Evolutionary conservation across 192 early-diverging fungal genomes (phyloP), one percentile per base, ranked within the genome.

Genomic region (Coemansia sp.): DNA sequence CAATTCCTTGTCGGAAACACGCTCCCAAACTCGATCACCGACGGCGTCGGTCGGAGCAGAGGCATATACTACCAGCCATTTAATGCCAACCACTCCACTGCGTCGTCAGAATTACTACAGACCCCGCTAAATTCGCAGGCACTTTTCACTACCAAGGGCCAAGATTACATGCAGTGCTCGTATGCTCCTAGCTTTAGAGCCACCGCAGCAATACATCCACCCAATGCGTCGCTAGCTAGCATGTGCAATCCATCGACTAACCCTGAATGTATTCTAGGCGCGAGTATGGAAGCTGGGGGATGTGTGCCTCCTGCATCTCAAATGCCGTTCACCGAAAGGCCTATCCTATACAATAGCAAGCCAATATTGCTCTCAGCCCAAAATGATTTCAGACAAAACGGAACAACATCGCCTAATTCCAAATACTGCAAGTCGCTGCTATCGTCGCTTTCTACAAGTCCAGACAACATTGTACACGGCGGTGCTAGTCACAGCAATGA

Each of bases 111-210:
- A 51, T 9, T 23, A 26, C 23, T 51, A 8, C 25, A 26, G 21
- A 25, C 26, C 23, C 48, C 48, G 26, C 31, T 33, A 31, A 16
- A 26, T 34, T 18, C 29, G 29, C 51, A 53, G 26, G 10, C 25
- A 5, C 20, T 29, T 10, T 30, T 30, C 25, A 21, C 20, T 13
- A 12, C 29, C 9, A 30, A 26, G 20, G 20, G 20, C 48, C 48
- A 49, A 49, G 18, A 49, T 18, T 49, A 49, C 48, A 49, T 23
- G 48, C 48, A 49, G 26, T 20, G 23, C 26, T 29, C 29, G 55
- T 56, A 68, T 39, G 67, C 51, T 30, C 59, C 58, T 26, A 68
- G 59, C 23, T 35, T 68, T 28, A 61, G 67, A 57, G 49, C 67
- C 26, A 53, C 67, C 3, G 59, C 67, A 65, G 28, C 63, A 65